Conservation (phyloP, 139 green algal species). For the Mesotaenium endlicherianum region DNA sequence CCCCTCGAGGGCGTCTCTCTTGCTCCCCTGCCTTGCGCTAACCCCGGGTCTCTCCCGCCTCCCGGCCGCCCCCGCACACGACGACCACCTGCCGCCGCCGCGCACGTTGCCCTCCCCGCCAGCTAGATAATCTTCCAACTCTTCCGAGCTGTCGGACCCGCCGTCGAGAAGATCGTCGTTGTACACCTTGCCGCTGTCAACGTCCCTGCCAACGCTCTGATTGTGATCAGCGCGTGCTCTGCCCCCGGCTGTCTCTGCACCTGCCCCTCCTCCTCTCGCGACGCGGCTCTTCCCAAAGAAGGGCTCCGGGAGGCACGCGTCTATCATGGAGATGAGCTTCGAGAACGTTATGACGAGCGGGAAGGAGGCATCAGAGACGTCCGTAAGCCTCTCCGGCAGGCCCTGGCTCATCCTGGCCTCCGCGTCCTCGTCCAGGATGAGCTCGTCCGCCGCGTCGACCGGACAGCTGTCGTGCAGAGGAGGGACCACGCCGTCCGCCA, state of each 20-base stretch:
- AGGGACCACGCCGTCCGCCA: background rate
- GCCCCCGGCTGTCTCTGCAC: background rate
- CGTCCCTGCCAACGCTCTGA: too few species aligned
- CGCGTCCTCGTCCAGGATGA: background rate
- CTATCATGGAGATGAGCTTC: constrained; percentile 67
- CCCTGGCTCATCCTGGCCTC: constrained; percentile 20
- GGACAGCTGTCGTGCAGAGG: background rate
- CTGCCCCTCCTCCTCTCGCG: too few species aligned
- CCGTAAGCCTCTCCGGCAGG: constrained; percentile 16
- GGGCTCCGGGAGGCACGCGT: constrained; percentile 60
- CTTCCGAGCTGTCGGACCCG: too few species aligned
- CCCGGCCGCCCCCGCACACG: too few species aligned
- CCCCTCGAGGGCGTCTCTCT: background rate
- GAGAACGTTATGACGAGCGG: constrained; percentile 71
- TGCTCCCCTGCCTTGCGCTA: background rate
- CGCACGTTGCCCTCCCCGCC: too few species aligned
- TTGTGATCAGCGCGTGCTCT: background rate
- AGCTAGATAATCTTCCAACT: too few species aligned
- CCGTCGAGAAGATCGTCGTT: too few species aligned
- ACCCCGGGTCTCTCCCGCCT: background rate
- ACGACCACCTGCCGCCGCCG: too few species aligned
- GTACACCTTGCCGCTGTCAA: too few species aligned
- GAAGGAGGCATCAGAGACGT: constrained; percentile 51
- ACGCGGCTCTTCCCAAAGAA: too few species aligned
- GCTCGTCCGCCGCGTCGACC: background rate